phyloP scores from a whole-genome alignment of 306 rosid species.

The Malus domestica region ASM211411v1 NC_041791.1:25982001-25982500 shows the following conservation, averaged over 20 bases:
- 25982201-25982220: neutral
- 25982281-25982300: slow-evolving; percentile 21
- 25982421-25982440: slow-evolving; percentile 8
- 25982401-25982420: slow-evolving; percentile 16
- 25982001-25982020: slow-evolving; percentile 1
- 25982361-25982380: neutral
- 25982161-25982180: neutral
- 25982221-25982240: neutral
- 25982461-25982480: neutral
- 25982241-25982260: neutral
- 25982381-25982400: slow-evolving; percentile 27
- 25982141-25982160: neutral
- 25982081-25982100: neutral
- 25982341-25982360: slow-evolving; percentile 2
- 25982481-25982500: neutral
- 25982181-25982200: neutral
- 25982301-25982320: neutral
- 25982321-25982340: slow-evolving; percentile 14
- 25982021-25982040: neutral
- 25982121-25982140: neutral
- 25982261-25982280: neutral
- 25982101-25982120: neutral
- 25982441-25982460: neutral
- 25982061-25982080: neutral
- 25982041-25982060: neutral